Evolutionary conservation across 176 grass and related monocot species (phyloP), one percentile per base, ranked within the genome.

Genomic region (Poa pratensis): DNA sequence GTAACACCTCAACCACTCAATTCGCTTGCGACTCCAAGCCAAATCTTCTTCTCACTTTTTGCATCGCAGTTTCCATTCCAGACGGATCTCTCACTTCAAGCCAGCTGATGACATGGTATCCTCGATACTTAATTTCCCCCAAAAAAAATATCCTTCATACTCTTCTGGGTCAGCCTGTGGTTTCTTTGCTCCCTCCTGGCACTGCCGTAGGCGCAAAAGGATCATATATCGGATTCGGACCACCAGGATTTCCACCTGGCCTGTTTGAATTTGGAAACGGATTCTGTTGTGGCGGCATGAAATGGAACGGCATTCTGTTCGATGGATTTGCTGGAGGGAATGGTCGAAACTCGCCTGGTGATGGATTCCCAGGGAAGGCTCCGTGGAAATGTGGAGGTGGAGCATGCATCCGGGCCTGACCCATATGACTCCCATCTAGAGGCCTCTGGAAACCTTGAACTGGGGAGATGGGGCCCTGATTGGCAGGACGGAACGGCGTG

Each of bases 101-200:
- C 90, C 92, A 80, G 92, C 92, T 7, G 94, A 94, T 81, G 91
- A 80, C 89, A 92, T 94, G 82, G 92, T 78, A 91, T 94, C 86
- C 73, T 59, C n/a, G 9, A 59, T 12, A 11, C n/a, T 59, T 23
- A 4, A 59, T 11, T 59, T 23, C 57, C 67, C 92, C 94, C 26
- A 6, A 60, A 60, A 60, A 24, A 48, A 50, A 23, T 1, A 50
- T 74, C 23, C 23, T 74, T 32, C 30, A 32, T 32, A 32, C 30
- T 32, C 30, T 32, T 32, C 30, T n/a, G n/a, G 3, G 30, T 3
- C 95, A 7, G 76, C 71, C 8, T 86, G 88, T 62, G 55, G 43
- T 86, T 77, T 93, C 84, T 76, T 87, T 40, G 13, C 55, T 87
- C 65, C 86, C 55, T 84, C 81, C 86, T 40, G 86, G 75, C 12